Evolutionary conservation across 2,329 filamentous ascomycete genomes (phyloP).

Genomic region (Talaromyces sp.): DNA sequence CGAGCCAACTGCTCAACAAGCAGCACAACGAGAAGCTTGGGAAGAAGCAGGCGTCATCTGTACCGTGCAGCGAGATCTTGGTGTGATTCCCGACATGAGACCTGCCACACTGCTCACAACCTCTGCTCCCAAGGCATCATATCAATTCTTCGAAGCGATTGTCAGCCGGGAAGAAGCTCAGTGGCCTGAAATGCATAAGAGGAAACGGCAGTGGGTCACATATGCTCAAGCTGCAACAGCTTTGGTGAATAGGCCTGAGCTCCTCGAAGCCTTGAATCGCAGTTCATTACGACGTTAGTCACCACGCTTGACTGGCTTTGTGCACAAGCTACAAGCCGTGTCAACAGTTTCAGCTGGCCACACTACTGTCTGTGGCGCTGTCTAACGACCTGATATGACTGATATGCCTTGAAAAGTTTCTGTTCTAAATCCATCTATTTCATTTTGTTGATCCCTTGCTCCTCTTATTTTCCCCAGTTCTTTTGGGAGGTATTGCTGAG

Average conservation of each 20-base stretch:
- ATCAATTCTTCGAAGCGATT: slow-evolving; percentile 69
- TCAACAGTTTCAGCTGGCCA: slow-evolving; percentile 8
- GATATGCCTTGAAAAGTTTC: slow-evolving; percentile 17
- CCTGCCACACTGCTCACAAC: slow-evolving; percentile 50
- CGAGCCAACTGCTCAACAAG: slow-evolving; percentile 80
- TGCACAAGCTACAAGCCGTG: neutral
- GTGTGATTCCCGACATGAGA: slow-evolving; percentile 78
- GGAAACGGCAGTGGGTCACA: slow-evolving; percentile 83
- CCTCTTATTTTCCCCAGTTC: neutral
- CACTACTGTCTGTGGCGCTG: slow-evolving; percentile 19
- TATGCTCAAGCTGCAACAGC: slow-evolving; percentile 76
- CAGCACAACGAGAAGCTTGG: slow-evolving; percentile 87
- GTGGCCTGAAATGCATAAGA: slow-evolving; percentile 94
- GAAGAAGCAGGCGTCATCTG: slow-evolving; percentile 93
- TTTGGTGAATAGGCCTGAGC: slow-evolving; percentile 74
- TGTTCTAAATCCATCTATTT: slow-evolving; percentile 13
- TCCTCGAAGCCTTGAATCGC: slow-evolving; percentile 79
- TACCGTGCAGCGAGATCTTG: slow-evolving; percentile 78
- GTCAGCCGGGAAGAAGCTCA: slow-evolving; percentile 79
- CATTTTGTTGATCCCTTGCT: slow-evolving; percentile 1
- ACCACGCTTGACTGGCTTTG: slow-evolving; percentile 4
- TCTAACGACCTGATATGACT: slow-evolving; percentile 20
- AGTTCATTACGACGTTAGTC: slow-evolving; percentile 62
- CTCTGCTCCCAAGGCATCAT: slow-evolving; percentile 63
- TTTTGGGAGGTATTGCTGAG: slow-evolving; percentile 4